Base-by-base conservation (phyloP, 1,139 yeast species). In the Kurtzmaniella quercitrusa region DNA sequence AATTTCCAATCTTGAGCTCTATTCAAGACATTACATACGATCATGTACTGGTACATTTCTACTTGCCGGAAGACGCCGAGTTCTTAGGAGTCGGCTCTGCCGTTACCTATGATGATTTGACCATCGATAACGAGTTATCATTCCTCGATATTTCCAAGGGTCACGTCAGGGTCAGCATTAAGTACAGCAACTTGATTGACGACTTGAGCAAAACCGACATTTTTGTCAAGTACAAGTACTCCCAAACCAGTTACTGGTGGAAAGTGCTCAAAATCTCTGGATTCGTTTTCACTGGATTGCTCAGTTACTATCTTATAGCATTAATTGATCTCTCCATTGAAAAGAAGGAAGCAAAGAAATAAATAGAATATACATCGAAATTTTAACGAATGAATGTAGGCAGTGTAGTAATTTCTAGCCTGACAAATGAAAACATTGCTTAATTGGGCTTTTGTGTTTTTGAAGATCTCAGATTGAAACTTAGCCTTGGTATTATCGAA, bases 21-120 rank as follows among this genome's bases (percentile, higher is more conserved):
- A 82, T 93, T 33, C 62, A 61, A 22, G 93, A 87, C 54, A 70
- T 78, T 21, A 70, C 81, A 39, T 91, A 89, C 61, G 84, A 81
- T 44, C 65, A 76, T 38, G 84, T 84, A 14, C 67, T 69, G 39
- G 61, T 88, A 41, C 74, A 76, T 36, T 68, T 93, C 51, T 84
- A 82, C 56, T 76, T 93, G 51, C 99, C 99, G 15, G 98, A 93
- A 65, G 93, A 93, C 41, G 85, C 98, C 5, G 70, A 78, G 50
- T 68, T 82, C 39, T 52, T 84, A 42, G 76, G 78, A 44, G 72
- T 84, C 34, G 66, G 78, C 33, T 74, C 87, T 16, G 84, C 93
- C 17, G 57, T 82, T 39, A 71, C 71, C 6, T 69, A 68, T 45
- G 57, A 60, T 36, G 58, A 65, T 15, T 48, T 72, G 42, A 49